Base-by-base conservation (phyloP, 2,329 filamentous ascomycete genomes). In the Ophiostoma perfectum region DNA sequence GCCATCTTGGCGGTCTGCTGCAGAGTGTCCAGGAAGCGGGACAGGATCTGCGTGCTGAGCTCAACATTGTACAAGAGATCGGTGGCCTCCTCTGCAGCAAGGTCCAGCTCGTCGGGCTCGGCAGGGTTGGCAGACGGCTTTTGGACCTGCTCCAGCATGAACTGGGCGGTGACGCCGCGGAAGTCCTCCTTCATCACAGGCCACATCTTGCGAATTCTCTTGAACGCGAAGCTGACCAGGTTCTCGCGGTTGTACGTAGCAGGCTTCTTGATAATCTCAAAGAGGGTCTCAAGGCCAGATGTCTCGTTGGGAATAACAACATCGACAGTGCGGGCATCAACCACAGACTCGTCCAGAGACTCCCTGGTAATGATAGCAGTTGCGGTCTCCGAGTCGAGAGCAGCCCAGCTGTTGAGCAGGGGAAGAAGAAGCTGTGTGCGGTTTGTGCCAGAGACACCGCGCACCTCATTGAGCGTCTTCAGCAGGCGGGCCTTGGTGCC, bases 401-500 rank as follows among this genome's bases (percentile, higher is more conserved):
- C 77, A 39, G 87, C 82, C 92, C 92, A 96, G 75, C 83, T 82
- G 68, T 86, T 82, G 44, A 97, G 81, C 3, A 90, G 78, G 0
- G 93, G 91, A n/a, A 94, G 79, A n/a, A 98, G 80, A 36, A 90
- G 82, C 72, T 90, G 88, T 1, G 88, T 91, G 68, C 92, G 88
- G 11, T 89, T 87, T 39, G 84, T 86, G 6, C 81, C 80, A n/a
- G 87, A 88, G 3, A 92, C 88, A 66, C 87, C 84, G 74, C 92
- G 92, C 66, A 93, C 82, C 67, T 87, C 84, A 73, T 90, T 91
- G 44, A 97, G 80, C 4, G 90, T 81, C 47, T 83, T 83, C n/a
- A 98, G 81, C 8, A 98, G 79, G 52, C 86, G 83, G 36, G 89
- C 77, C 76, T 96, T 95, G 66, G 92, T 86, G 5, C 81, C 76